These are phyloP conservation scores for Parietichytrium sp. DNA, from an alignment of 108 stramenopile genomes.

Conservation along the genomic window DNA sequence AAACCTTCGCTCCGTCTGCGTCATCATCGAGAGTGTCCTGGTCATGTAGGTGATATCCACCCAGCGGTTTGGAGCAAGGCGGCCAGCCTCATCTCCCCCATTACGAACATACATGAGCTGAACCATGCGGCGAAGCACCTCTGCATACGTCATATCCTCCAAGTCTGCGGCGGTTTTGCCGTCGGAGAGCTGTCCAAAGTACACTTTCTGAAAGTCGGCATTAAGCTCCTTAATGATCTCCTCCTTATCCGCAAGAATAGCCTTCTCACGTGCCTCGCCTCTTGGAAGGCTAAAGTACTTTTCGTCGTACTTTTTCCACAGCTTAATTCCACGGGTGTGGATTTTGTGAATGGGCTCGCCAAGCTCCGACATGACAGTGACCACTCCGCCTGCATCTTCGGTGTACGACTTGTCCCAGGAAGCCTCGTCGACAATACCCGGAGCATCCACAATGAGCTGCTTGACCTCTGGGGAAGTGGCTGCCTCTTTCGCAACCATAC, in stretches of 20 bases:
- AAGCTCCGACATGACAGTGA: slow-evolving; percentile 42
- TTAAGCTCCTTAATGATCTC: slow-evolving; percentile 43
- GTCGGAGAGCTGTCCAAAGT: slow-evolving; percentile 36
- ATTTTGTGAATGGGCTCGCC: slow-evolving; percentile 46
- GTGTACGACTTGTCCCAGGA: slow-evolving; percentile 42
- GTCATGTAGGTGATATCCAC: slow-evolving; percentile 10
- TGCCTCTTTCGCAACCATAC: slow-evolving; percentile 41
- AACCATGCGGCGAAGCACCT: slow-evolving; percentile 38
- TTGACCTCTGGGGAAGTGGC: slow-evolving; percentile 46
- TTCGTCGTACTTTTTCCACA: slow-evolving; percentile 39
- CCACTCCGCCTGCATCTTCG: slow-evolving; percentile 36
- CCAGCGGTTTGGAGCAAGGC: slow-evolving; percentile 31
- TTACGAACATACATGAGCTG: neutral
- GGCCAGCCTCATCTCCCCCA: slow-evolving; percentile 19
- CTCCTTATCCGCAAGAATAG: neutral
- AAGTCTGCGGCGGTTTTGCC: slow-evolving; percentile 1
- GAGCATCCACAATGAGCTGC: slow-evolving; percentile 41
- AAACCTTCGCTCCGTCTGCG: neutral
- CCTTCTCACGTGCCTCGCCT: slow-evolving; percentile 14
- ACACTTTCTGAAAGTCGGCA: slow-evolving; percentile 42
- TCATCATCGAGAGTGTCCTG: neutral
- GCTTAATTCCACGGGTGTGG: slow-evolving; percentile 37
- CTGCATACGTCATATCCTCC: slow-evolving; percentile 45
- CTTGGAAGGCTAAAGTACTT: slow-evolving; percentile 13
- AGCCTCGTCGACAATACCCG: slow-evolving; percentile 24